Evolutionary conservation across 768 basidiomycete genomes (phyloP).

Genomic region (Panaeolus papilionaceus): DNA sequence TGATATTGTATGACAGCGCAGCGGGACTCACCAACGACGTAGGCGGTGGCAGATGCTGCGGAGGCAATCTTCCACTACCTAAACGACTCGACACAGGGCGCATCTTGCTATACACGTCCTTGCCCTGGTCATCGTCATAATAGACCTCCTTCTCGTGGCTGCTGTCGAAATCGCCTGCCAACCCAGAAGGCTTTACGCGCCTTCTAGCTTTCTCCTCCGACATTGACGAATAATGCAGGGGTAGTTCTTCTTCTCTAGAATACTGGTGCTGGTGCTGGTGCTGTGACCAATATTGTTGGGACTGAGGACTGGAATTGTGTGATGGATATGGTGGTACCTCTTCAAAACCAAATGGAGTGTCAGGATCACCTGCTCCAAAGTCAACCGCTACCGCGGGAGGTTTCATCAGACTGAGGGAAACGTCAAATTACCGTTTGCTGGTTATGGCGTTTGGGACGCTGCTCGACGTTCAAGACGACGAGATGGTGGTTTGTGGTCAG

Average conservation of each 20-base stretch:
- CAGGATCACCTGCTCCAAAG: slow-evolving; percentile 63
- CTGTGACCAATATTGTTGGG: slow-evolving; percentile 21
- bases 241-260: slow-evolving; percentile 47
- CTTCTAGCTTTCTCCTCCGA: slow-evolving; percentile 72
- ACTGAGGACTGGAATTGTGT: slow-evolving; percentile 37
- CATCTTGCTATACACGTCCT: slow-evolving; percentile 58
- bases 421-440: slow-evolving; percentile 13
- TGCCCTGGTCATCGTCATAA: slow-evolving; percentile 52
- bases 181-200: slow-evolving; percentile 39
- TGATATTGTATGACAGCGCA: slow-evolving; percentile 25
- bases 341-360: slow-evolving; percentile 74
- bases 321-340: slow-evolving; percentile 63
- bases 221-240: slow-evolving; percentile 51
- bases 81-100: slow-evolving; percentile 45
- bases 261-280: slow-evolving; percentile 23
- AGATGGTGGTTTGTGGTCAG: neutral
- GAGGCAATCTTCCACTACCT: slow-evolving; percentile 66
- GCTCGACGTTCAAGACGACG: slow-evolving; percentile 24
- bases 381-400: slow-evolving; percentile 73
- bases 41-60: slow-evolving; percentile 66
- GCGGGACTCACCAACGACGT: slow-evolving; percentile 60
- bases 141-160: slow-evolving; percentile 35
- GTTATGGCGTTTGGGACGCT: slow-evolving; percentile 22
- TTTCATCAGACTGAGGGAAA: slow-evolving; percentile 49
- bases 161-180: slow-evolving; percentile 27